phyloP scores from a whole-genome alignment of 306 rosid species.

The Betula pendula region DNA sequence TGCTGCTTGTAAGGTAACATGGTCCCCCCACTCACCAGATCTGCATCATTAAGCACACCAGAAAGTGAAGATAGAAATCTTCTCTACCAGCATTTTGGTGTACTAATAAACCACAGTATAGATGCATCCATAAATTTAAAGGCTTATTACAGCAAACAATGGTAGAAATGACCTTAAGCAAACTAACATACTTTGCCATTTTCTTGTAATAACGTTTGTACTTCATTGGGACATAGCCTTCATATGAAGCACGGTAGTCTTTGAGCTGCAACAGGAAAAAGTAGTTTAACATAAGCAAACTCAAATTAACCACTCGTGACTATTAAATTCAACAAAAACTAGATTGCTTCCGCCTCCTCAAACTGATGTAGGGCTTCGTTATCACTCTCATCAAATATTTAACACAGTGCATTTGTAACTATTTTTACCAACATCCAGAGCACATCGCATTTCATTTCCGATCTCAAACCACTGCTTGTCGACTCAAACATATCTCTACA shows the following conservation, averaged over 20 bases:
- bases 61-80: constrained; percentile 25
- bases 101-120: constrained; percentile 9
- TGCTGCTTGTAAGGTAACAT: constrained; percentile 94
- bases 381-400: constrained; percentile 1
- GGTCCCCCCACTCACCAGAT: constrained; percentile 99
- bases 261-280: constrained; percentile 65
- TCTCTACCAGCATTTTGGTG: constrained; percentile 12
- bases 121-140: constrained; percentile 13
- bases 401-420: background rate
- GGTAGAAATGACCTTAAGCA: constrained; percentile 22
- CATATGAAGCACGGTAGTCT: constrained; percentile 62
- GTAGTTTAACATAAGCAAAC: constrained; percentile 39
- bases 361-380: background rate
- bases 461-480: background rate
- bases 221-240: constrained; percentile 94
- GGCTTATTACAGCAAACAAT: constrained; percentile 21
- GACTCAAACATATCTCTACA: background rate
- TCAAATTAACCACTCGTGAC: constrained; percentile 16
- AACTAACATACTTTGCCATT: constrained; percentile 72
- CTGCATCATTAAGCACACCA: constrained; percentile 44
- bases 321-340: constrained; percentile 1
- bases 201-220: constrained; percentile 80
- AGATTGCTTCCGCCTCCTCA: constrained; percentile 4
- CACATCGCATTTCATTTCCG: background rate
- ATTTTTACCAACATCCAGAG: background rate